Percentiles rank a stretch among this genome's conserved stretches.
These are phyloP conservation scores for Citrus australasica DNA, from an alignment of 345 rosid species.

Conservation along the genomic window DNA sequence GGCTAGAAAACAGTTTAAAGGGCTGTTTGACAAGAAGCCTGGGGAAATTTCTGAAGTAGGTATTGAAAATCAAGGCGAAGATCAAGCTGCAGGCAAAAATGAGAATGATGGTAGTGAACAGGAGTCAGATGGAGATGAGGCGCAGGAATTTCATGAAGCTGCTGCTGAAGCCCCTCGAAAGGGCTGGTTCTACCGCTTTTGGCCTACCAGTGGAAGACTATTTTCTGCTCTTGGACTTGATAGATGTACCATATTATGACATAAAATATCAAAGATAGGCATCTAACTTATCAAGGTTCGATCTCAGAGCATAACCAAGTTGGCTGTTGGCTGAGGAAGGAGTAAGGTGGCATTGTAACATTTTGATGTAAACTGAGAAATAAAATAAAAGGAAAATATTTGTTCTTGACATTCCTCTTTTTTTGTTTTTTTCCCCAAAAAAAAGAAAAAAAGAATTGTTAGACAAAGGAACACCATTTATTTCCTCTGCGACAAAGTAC, in stretches of 20 bases:
- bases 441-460: not conserved
- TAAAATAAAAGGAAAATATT: not conserved
- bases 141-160: slow-evolving; percentile 20
- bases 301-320: not conserved
- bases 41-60: slow-evolving; percentile 71
- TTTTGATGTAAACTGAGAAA: not conserved
- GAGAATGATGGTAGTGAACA: slow-evolving; percentile 9
- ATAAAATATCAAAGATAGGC: not conserved
- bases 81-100: slow-evolving; percentile 13
- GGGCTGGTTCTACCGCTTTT: slow-evolving; percentile 42
- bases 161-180: slow-evolving; percentile 23
- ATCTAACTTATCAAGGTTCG: not conserved
- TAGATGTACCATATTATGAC: slow-evolving; percentile 47
- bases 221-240: slow-evolving; percentile 41
- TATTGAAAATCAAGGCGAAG: slow-evolving; percentile 20
- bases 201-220: slow-evolving; percentile 45
- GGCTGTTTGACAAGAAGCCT: slow-evolving; percentile 92
- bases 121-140: slow-evolving; percentile 23
- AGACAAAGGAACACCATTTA: not conserved
- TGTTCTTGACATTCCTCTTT: not conserved
- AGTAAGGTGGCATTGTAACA: not conserved
- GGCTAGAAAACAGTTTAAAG: slow-evolving; percentile 86
- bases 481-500: not conserved
- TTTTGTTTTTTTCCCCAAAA: too few relatives aligned
- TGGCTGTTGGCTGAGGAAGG: not conserved